Evolutionary conservation across 1,284 basidiomycete genomes (phyloP).

Genomic region (Fomes fomentarius): DNA sequence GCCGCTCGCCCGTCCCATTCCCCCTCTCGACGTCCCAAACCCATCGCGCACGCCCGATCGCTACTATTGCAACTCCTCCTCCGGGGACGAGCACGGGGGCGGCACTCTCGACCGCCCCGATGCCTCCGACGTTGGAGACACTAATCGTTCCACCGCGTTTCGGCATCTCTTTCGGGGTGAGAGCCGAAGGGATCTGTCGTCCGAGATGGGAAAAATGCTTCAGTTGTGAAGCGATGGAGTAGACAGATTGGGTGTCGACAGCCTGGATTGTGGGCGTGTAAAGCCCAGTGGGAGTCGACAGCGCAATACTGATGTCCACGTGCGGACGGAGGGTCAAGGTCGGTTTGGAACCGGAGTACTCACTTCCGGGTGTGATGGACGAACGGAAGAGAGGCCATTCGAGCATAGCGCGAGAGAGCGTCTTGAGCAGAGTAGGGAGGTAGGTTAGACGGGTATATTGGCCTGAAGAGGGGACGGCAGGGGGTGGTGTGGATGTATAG

Average conservation of each 20-base stretch:
- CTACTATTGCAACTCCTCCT: slow-evolving; percentile 90
- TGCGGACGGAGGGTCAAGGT: slow-evolving; percentile 69
- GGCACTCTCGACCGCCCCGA: slow-evolving; percentile 76
- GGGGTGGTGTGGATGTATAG: slow-evolving; percentile 42
- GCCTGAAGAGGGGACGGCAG: slow-evolving; percentile 45
- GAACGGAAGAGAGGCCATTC: slow-evolving; percentile 85
- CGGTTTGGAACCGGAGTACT: slow-evolving; percentile 46
- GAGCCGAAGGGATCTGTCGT: slow-evolving; percentile 64
- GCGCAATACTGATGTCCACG: slow-evolving; percentile 75
- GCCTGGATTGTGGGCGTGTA: slow-evolving; percentile 84
- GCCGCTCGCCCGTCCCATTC: slow-evolving; percentile 52
- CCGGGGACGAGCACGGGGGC: slow-evolving; percentile 85
- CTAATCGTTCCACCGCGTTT: slow-evolving; percentile 79
- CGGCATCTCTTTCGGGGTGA: slow-evolving; percentile 67
- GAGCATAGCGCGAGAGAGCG: slow-evolving; percentile 78
- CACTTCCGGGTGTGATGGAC: slow-evolving; percentile 53
- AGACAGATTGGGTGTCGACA: slow-evolving; percentile 63
- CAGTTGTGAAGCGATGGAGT: slow-evolving; percentile 67
- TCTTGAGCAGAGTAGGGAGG: slow-evolving; percentile 87
- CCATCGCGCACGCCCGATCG: slow-evolving; percentile 86
- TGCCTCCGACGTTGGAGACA: slow-evolving; percentile 85
- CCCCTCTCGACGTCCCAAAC: slow-evolving; percentile 66
- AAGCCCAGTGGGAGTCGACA: slow-evolving; percentile 84
- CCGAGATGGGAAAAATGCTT: slow-evolving; percentile 65
- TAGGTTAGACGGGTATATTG: slow-evolving; percentile 76